Percentiles rank a stretch among this genome's conserved stretches.
Evolutionary conservation across 1,284 basidiomycete species (phyloP).

Genomic region (Moesziomyces antarcticus): DNA sequence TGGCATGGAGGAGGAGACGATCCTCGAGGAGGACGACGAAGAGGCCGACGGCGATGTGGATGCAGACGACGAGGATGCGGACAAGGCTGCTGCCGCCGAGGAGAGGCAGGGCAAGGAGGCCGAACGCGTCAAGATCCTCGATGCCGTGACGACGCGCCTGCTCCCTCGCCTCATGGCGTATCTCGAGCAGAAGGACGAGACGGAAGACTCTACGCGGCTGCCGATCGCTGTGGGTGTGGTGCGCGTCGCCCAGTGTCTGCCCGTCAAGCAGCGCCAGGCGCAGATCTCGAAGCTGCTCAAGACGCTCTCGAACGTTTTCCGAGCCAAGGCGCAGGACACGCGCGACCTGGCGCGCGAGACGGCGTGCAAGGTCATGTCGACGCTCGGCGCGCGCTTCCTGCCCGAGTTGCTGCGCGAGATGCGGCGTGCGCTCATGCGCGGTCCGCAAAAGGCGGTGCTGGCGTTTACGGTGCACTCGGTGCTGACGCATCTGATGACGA

Average conservation of each 20-base stretch:
- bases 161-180: slow-evolving; percentile 64
- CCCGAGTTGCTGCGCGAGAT: slow-evolving; percentile 82
- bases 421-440: slow-evolving; percentile 82
- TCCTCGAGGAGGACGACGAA: slow-evolving; percentile 19
- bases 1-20: slow-evolving; percentile 51
- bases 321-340: slow-evolving; percentile 92
- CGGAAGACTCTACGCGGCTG: slow-evolving; percentile 75
- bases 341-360: slow-evolving; percentile 88
- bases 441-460: slow-evolving; percentile 92
- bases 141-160: slow-evolving; percentile 76
- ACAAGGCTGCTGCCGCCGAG: slow-evolving; percentile 9
- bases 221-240: slow-evolving; percentile 90
- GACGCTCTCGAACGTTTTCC: slow-evolving; percentile 84
- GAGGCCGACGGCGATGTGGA: slow-evolving; percentile 73
- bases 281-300: slow-evolving; percentile 86
- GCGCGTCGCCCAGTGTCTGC: slow-evolving; percentile 84
- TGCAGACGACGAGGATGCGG: slow-evolving; percentile 52
- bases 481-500: slow-evolving; percentile 73
- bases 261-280: slow-evolving; percentile 70
- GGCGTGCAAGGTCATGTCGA: slow-evolving; percentile 81
- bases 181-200: slow-evolving; percentile 77
- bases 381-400: slow-evolving; percentile 81
- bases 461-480: slow-evolving; percentile 87
- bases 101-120: slow-evolving; percentile 25
- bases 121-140: slow-evolving; percentile 72